Percentiles rank a stretch among this genome's conserved stretches.
phyloP scores from a whole-genome alignment of 2,329 filamentous ascomycete species.

The Alternaria postmessia region DNA sequence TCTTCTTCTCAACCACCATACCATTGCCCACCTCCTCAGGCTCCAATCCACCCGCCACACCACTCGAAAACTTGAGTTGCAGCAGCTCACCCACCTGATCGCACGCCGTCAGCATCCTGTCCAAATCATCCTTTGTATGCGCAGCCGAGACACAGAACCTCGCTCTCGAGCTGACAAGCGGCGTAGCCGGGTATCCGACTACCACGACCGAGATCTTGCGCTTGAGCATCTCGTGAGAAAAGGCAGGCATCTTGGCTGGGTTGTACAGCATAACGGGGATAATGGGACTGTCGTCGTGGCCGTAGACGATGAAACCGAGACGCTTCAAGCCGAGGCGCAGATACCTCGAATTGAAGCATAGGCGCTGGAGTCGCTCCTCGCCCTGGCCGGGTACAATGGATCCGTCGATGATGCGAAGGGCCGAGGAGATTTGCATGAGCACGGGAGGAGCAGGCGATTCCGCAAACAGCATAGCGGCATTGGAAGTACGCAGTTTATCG shows the following conservation, averaged over 20 bases:
- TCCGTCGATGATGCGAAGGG: slow-evolving; percentile 87
- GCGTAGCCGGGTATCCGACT: slow-evolving; percentile 95
- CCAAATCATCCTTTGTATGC: slow-evolving; percentile 98
- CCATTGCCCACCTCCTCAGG: slow-evolving; percentile 70
- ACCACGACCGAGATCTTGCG: slow-evolving; percentile 98
- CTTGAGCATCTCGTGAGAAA: slow-evolving; percentile 97
- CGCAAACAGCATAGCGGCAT: slow-evolving; percentile 85
- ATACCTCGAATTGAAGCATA: slow-evolving; percentile 98
- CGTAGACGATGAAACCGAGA: slow-evolving; percentile 94
- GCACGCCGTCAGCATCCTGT: slow-evolving; percentile 85
- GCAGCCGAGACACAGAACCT: slow-evolving; percentile 95
- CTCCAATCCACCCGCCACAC: slow-evolving; percentile 86
- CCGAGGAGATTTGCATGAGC: slow-evolving; percentile 86
- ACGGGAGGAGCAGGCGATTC: slow-evolving; percentile 89
- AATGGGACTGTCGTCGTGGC: slow-evolving; percentile 97
- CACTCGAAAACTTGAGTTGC: slow-evolving; percentile 96
- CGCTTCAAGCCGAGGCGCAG: slow-evolving; percentile 97
- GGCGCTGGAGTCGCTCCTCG: slow-evolving; percentile 91
- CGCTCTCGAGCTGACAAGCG: slow-evolving; percentile 90
- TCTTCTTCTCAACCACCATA: slow-evolving; percentile 58
- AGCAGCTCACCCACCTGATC: slow-evolving; percentile 91
- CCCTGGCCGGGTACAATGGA: slow-evolving; percentile 90
- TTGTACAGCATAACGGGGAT: slow-evolving; percentile 95
- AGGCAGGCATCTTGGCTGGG: slow-evolving; percentile 98
- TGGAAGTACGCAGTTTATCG: slow-evolving; percentile 86